Evolutionary conservation across 768 basidiomycete species (phyloP).

Genomic region (Tulasnella sp.): DNA sequence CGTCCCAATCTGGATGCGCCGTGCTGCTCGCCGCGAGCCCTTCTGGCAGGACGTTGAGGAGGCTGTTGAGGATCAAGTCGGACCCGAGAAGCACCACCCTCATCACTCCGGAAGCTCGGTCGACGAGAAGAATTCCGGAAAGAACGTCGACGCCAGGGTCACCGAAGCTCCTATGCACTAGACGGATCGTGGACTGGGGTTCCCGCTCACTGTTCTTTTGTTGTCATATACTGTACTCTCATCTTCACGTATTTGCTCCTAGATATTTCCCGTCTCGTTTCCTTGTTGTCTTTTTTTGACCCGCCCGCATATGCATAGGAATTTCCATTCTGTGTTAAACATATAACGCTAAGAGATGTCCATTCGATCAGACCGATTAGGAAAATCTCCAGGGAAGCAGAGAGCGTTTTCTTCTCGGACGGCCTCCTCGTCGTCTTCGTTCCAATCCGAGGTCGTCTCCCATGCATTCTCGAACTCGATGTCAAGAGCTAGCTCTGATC

Average conservation of each 20-base stretch:
- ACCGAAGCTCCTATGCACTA: background rate
- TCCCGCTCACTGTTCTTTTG: background rate
- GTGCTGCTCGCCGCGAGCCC: background rate
- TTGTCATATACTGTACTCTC: background rate
- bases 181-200: background rate
- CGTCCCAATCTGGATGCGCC: conserved; percentile 57
- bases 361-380: background rate
- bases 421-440: conserved; percentile 78
- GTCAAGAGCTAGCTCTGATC: conserved; percentile 55
- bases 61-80: background rate
- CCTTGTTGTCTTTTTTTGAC: background rate
- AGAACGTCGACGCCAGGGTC: background rate
- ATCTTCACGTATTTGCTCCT: background rate
- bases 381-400: conserved; percentile 39
- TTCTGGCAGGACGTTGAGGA: background rate
- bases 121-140: background rate
- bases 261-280: background rate
- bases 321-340: background rate
- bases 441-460: conserved; percentile 87
- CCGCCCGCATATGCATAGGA: background rate
- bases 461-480: conserved; percentile 86
- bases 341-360: background rate
- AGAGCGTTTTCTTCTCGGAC: conserved; percentile 60
- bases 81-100: background rate
- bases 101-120: background rate